phyloP scores from a whole-genome alignment of 2,329 filamentous ascomycete genomes.

The Geosmithia morbida region DNA sequence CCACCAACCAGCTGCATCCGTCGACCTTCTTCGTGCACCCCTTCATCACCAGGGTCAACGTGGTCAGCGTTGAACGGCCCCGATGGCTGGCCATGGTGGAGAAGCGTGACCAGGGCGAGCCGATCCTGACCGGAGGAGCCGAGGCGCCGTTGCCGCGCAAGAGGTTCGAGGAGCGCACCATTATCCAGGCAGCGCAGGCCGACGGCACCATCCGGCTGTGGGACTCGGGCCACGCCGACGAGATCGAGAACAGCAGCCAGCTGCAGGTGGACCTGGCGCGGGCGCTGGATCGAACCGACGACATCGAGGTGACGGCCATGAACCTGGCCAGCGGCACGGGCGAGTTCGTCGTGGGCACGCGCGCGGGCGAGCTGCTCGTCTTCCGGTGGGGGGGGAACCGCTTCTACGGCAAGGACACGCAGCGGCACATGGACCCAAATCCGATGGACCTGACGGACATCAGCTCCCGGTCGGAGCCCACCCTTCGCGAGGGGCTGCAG shows the following conservation, averaged over 20 bases:
- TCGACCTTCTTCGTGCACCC: slow-evolving; percentile 83
- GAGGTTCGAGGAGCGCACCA: slow-evolving; percentile 67
- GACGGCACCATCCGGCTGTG: slow-evolving; percentile 87
- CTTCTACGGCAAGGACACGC: slow-evolving; percentile 48
- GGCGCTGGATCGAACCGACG: slow-evolving; percentile 64
- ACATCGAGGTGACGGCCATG: slow-evolving; percentile 65
- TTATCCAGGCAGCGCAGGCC: slow-evolving; percentile 76
- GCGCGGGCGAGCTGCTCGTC: slow-evolving; percentile 70
- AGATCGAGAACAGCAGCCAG: slow-evolving; percentile 73
- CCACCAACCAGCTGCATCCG: slow-evolving; percentile 83
- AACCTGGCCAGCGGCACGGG: slow-evolving; percentile 69
- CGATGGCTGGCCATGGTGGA: slow-evolving; percentile 90
- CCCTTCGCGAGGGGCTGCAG: slow-evolving; percentile 65
- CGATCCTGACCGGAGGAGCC: slow-evolving; percentile 65
- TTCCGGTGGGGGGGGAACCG: slow-evolving; percentile 82
- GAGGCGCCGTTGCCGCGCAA: slow-evolving; percentile 56
- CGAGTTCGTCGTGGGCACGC: slow-evolving; percentile 72
- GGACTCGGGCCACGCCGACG: slow-evolving; percentile 84
- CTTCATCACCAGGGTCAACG: slow-evolving; percentile 59
- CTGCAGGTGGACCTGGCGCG: slow-evolving; percentile 79
- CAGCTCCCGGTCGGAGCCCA: slow-evolving; percentile 52
- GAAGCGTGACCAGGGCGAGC: slow-evolving; percentile 62
- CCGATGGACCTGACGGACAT: slow-evolving; percentile 65
- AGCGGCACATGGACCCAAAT: slow-evolving; percentile 35
- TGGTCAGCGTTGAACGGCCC: slow-evolving; percentile 62